Base-by-base conservation (phyloP, 805 yeast species). In the Wickerhamiella parazyma region DNA sequence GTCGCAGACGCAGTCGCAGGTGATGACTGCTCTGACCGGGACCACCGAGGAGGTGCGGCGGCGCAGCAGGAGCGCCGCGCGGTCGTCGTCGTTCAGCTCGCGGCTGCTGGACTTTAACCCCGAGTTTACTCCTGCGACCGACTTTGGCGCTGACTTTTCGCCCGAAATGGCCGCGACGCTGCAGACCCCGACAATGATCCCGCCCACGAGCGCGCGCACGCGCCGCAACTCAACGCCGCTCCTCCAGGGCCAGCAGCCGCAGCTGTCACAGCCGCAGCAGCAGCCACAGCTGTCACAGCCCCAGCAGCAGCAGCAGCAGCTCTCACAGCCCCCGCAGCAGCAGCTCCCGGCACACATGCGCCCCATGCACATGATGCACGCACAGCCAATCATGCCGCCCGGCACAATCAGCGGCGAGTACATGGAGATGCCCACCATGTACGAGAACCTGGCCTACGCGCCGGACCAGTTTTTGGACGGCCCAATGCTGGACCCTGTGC, bases 1-100 rank as follows among this genome's bases (percentile, higher is more conserved):
- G 6, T 38, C 43, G 21, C 48, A 45, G 25, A 41, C 45, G 9
- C 48, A 45, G 26, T 33, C 25, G 11, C 48, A 45, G 33, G 44
- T 45, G 7, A 20, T 45, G 21, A 21, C 33, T 6, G 42, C 36
- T 3, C 14, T 39, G 16, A 17, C 42, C 3, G 37, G 33, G 2
- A n/a, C 36, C 10, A 31, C 33, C 11, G 38, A 33, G 21, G 24
- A n/a, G 2, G 37, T 33, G 18, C 22, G 29, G n/a, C 17, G 31
- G 20, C 43, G 37, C 26, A 40, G 38, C 26, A 24, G 38, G 9
- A 19, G 29, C n/a, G 38, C 38, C 4, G 37, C 43, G 10, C 17
- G 43, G 9, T 22, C 38, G 18, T 33, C 43, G 3, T 40, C 43
- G 7, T 40, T 40, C 10, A 26, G 34, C 25, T 36, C 39, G 16